These are phyloP conservation scores for Gaertneriomyces sp. DNA, from an alignment of 192 early-diverging fungal genomes.

Conservation along the genomic window DNA sequence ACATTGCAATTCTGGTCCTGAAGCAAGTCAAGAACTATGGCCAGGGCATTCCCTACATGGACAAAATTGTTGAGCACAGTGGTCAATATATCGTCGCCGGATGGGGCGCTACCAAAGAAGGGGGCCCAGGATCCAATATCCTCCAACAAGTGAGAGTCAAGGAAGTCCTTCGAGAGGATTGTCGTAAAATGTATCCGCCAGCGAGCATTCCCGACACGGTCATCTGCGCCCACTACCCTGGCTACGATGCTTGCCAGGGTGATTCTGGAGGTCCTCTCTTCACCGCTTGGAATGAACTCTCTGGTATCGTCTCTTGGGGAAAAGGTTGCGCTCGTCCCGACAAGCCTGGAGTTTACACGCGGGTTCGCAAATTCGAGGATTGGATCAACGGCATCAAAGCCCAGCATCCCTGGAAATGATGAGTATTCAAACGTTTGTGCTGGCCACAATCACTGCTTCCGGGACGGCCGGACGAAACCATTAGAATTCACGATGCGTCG, in stretches of 20 bases:
- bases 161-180: neutral
- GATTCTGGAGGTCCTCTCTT: slow-evolving; percentile 8
- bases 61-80: too few relatives aligned
- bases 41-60: neutral
- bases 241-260: slow-evolving; percentile 7
- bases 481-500: too few relatives aligned
- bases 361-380: too few relatives aligned
- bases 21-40: slow-evolving; percentile 4
- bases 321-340: neutral
- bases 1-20: neutral
- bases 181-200: neutral
- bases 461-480: too few relatives aligned
- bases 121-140: neutral
- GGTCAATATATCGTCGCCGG: neutral
- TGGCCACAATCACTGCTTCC: too few relatives aligned
- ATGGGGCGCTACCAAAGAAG: neutral
- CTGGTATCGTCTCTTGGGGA: slow-evolving; percentile 1
- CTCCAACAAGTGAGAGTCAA: slow-evolving; percentile 1
- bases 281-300: neutral
- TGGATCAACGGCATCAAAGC: too few relatives aligned
- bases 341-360: slow-evolving; percentile 5
- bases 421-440: too few relatives aligned
- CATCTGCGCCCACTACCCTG: neutral
- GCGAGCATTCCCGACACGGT: neutral
- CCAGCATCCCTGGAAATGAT: too few relatives aligned